phyloP scores from a whole-genome alignment of 176 grass and related monocot species.

The Raddia guianensis region DNA sequence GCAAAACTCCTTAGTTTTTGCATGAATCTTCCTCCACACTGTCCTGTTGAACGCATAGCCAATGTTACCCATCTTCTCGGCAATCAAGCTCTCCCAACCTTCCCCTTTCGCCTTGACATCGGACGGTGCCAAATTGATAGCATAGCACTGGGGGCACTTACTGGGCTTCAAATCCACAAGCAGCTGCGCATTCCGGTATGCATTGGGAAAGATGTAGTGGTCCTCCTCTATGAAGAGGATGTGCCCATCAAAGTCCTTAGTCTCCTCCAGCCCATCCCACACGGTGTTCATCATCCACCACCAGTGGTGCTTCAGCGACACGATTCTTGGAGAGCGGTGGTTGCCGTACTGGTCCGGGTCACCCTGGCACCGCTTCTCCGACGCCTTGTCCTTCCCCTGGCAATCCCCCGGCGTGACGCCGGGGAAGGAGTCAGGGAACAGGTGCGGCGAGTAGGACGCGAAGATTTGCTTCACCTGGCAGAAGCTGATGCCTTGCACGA shows the following conservation, averaged over 20 bases:
- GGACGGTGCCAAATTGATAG: conserved; percentile 73
- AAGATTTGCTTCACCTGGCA: conserved; percentile 99
- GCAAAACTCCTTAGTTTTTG: conserved; percentile 92
- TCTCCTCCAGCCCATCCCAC: conserved; percentile 92
- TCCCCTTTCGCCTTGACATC: conserved; percentile 85
- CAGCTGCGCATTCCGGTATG: conserved; percentile 73
- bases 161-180: conserved; percentile 72
- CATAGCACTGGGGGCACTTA: conserved; percentile 85
- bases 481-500: conserved; percentile 69
- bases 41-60: conserved; percentile 96
- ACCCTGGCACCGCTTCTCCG: conserved; percentile 66
- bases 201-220: conserved; percentile 91
- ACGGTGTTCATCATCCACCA: conserved; percentile 99
- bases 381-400: conserved; percentile 63
- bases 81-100: conserved; percentile 73
- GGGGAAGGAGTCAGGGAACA: conserved; percentile 74
- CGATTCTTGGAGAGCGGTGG: conserved; percentile 81
- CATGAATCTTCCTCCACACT: conserved; percentile 93
- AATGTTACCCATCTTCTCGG: conserved; percentile 94
- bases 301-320: conserved; percentile 97
- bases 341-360: conserved; percentile 85
- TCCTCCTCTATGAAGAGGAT: conserved; percentile 98
- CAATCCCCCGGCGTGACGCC: conserved; percentile 74
- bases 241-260: conserved; percentile 61
- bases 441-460: conserved; percentile 85